Evolutionary conservation across 331 rosid genomes (phyloP), one percentile per base, ranked within the genome.

Genomic region (Erythrophleum ivorense): DNA sequence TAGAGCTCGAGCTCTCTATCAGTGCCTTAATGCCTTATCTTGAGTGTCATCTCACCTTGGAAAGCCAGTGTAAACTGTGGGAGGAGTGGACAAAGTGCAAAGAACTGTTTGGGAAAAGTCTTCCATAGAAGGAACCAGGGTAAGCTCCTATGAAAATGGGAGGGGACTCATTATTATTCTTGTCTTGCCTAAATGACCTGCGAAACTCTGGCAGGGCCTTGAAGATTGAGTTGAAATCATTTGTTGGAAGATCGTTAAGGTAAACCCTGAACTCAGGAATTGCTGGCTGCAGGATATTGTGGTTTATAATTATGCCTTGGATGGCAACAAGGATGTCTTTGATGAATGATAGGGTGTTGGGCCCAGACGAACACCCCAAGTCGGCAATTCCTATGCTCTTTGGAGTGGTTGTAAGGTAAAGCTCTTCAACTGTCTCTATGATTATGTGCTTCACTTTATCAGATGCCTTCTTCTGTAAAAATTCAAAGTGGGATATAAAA

Each of bases 281-380:
- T 46, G 85, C 71, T 34, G 86, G 86, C 19, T 87, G 87, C 69
- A 71, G 78, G 80, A 81, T 82, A 46, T 86, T 85, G 29, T 80
- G 78, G 82, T 93, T 88, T 48, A 84, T 84, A 18, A 63, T 34
- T 15, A 67, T 41, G 24, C 69, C 52, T 80, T 85, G 88, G 43
- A 95, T 87, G 24, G 91, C 86, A 60, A 87, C 89, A 62, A 93
- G 85, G 41, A 95, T 91, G 8, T 95, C 99, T 88, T 83, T 91
- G 91, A 95, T 87, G 29, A 83, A 83, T 40, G 97, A 89, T 7
- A 93, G 55, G 54, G 99, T 86, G 79, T 95, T 95, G 43, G 97
- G 91, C 55, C 99, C 99, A 5, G 97, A 95, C 40, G 99, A 93
- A 75, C 99, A 95, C 0, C 99, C 99, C 87, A 95, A 82, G 82